Percentiles rank a stretch among this genome's conserved stretches.
phyloP scores from a whole-genome alignment of 148 eudicot species.

The Rhododendron molle region DNA sequence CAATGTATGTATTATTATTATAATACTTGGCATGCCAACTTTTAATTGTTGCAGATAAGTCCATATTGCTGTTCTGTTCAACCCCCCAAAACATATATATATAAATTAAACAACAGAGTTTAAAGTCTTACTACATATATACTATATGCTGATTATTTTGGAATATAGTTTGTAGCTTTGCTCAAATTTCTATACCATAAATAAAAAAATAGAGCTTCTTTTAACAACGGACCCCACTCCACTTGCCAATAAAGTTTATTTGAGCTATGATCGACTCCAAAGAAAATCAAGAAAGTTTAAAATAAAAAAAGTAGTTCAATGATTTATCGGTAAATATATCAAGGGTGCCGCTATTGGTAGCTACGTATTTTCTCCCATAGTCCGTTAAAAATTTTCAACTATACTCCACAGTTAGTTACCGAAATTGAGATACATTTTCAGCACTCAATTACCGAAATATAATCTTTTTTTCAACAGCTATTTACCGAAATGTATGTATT shows the following conservation, averaged over 20 bases:
- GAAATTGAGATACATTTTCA: too few species aligned
- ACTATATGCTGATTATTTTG: background rate
- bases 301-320: background rate
- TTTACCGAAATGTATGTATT: too few species aligned
- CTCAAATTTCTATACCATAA: background rate
- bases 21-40: background rate
- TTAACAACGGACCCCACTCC: background rate
- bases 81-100: background rate
- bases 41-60: background rate
- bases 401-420: too few species aligned
- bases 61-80: background rate
- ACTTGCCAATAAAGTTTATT: background rate
- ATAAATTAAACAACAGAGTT: background rate
- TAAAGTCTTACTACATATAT: background rate
- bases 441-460: too few species aligned
- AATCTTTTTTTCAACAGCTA: too few species aligned
- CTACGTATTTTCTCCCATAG: too few species aligned
- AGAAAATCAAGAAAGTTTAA: background rate
- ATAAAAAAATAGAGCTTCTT: background rate
- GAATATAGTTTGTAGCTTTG: background rate
- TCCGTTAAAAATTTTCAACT: too few species aligned
- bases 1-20: background rate
- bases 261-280: background rate
- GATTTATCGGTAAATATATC: background rate
- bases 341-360: too few species aligned